Percentiles rank a stretch among this genome's conserved stretches.
phyloP scores from a whole-genome alignment of 768 basidiomycete genomes.

The Mycena vitilis region DNA sequence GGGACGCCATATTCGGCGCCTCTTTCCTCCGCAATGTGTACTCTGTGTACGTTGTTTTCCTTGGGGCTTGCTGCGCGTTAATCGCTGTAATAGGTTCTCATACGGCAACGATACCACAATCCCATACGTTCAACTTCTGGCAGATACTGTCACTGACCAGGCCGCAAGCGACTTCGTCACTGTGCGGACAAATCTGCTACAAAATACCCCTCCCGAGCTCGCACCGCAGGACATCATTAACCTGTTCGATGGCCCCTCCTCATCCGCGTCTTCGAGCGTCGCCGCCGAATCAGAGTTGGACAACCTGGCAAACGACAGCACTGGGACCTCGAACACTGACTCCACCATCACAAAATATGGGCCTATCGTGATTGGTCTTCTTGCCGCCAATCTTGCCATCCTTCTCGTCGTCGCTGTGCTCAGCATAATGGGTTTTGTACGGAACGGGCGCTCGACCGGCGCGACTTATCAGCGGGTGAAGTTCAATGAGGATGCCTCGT shows the following conservation, averaged over 20 bases:
- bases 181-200: slow-evolving; percentile 43
- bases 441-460: slow-evolving; percentile 36
- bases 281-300: slow-evolving; percentile 14
- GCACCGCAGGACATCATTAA: slow-evolving; percentile 40
- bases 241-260: slow-evolving; percentile 32
- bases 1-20: slow-evolving; percentile 12
- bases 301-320: slow-evolving; percentile 22
- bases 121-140: slow-evolving; percentile 56
- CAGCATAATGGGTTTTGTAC: slow-evolving; percentile 41
- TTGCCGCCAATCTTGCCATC: slow-evolving; percentile 43
- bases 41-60: background rate
- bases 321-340: slow-evolving; percentile 16
- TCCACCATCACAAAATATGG: slow-evolving; percentile 41
- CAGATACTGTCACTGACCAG: slow-evolving; percentile 48
- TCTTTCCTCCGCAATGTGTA: slow-evolving; percentile 16
- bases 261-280: background rate
- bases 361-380: slow-evolving; percentile 41
- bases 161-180: slow-evolving; percentile 46
- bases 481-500: slow-evolving; percentile 27
- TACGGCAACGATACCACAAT: slow-evolving; percentile 51
- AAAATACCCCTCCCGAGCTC: slow-evolving; percentile 41
- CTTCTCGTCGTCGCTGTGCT: slow-evolving; percentile 39
- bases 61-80: background rate
- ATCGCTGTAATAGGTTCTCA: slow-evolving; percentile 46
- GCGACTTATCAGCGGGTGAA: slow-evolving; percentile 30